A percentile compares a stretch with the other conserved stretches of the same genome.
Conservation (phyloP, 768 basidiomycete genomes). For the Coprinopsis strossmayeri region DNA sequence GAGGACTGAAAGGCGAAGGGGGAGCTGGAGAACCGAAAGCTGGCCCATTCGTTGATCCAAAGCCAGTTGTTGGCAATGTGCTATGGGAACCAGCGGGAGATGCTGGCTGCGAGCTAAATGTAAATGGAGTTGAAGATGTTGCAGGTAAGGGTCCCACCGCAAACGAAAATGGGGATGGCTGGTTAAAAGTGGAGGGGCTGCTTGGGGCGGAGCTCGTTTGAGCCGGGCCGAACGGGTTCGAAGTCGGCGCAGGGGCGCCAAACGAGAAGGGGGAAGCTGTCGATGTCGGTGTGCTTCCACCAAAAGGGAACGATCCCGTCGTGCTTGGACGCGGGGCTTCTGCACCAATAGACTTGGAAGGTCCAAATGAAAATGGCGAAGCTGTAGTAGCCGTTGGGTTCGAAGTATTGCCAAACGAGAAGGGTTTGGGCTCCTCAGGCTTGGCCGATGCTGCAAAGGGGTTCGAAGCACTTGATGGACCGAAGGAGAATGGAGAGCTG, state of each 20-base stretch:
- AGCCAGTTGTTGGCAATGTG: conserved; percentile 34
- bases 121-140: conserved; percentile 27
- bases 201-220: conserved; percentile 41
- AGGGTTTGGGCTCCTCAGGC: conserved; percentile 37
- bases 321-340: conserved; percentile 11
- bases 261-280: conserved; percentile 33
- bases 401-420: conserved; percentile 40
- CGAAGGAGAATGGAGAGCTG: conserved; percentile 35
- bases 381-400: conserved; percentile 24
- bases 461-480: conserved; percentile 30
- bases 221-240: conserved; percentile 38
- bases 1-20: conserved; percentile 40
- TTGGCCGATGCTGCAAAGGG: conserved; percentile 44
- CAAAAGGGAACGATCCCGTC: conserved; percentile 45
- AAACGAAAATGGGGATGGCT: conserved; percentile 41
- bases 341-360: conserved; percentile 4
- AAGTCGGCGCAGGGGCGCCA: conserved; percentile 21
- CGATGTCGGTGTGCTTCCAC: conserved; percentile 29
- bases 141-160: conserved; percentile 32
- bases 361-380: conserved; percentile 9
- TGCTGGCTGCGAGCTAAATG: conserved; percentile 53
- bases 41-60: conserved; percentile 27
- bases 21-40: conserved; percentile 33
- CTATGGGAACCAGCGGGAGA: conserved; percentile 44
- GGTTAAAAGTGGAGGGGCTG: conserved; percentile 54